A percentile compares a stretch with the other conserved stretches of the same genome.
These are phyloP conservation scores for Saprolegnia parasitica DNA, from an alignment of 352 stramenopile species.

Conservation along the genomic window DNA sequence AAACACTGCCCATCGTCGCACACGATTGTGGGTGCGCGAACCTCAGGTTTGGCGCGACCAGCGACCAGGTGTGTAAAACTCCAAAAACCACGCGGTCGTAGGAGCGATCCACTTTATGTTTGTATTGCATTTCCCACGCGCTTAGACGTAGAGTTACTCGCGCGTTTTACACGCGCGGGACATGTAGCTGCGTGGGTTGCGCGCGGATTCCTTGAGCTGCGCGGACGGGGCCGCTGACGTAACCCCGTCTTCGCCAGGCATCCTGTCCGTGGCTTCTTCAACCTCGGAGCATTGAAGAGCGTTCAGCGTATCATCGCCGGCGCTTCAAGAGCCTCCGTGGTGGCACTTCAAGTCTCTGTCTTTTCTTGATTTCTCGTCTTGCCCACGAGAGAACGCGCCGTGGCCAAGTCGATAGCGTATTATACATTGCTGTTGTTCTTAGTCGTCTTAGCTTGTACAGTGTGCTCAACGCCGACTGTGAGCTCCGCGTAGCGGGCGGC, in stretches of 20 bases:
- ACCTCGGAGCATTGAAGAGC: not conserved
- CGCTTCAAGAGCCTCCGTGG: no score
- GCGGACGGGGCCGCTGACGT: not conserved
- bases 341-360: no score
- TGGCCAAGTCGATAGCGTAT: no score
- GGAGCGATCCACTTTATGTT: not conserved
- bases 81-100: not conserved
- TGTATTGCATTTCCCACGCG: not conserved
- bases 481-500: not conserved
- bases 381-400: no score
- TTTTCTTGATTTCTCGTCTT: no score
- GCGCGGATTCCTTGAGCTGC: not conserved
- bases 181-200: not conserved
- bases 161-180: not conserved
- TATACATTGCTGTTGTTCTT: constrained; percentile 1
- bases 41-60: no score
- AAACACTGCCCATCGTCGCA: no score
- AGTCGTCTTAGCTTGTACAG: not conserved
- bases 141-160: not conserved
- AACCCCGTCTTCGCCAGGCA: not conserved
- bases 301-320: no score
- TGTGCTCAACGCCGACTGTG: not conserved
- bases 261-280: not conserved
- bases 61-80: not conserved
- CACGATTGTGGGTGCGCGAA: no score